Conservation (phyloP, 164 flowering plant genomes). For the Magnolia kwangsiensis region DNA sequence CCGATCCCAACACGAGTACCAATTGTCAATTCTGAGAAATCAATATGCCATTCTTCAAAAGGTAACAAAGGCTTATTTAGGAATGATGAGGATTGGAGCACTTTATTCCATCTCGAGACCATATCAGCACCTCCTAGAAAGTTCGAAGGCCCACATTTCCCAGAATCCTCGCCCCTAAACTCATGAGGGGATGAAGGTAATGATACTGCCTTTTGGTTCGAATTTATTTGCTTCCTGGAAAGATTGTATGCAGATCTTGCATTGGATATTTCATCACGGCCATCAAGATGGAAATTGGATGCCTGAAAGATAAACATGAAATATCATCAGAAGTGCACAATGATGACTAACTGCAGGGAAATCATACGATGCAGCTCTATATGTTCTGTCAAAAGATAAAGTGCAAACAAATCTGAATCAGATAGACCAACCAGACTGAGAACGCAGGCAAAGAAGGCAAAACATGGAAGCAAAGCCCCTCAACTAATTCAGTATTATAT, state of each 20-base stretch:
- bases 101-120: conserved; percentile 77
- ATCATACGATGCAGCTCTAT: too few relatives aligned
- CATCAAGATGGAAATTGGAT: conserved; percentile 38
- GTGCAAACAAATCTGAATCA: too few relatives aligned
- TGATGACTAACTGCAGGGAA: too few relatives aligned
- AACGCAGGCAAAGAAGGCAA: too few relatives aligned
- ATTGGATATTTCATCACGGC: conserved; percentile 41
- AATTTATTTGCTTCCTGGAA: conserved; percentile 41
- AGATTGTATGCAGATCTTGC: conserved; percentile 38
- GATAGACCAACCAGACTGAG: too few relatives aligned
- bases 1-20: conserved; percentile 99
- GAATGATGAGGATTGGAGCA: conserved; percentile 64
- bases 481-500: too few relatives aligned
- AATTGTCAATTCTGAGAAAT: conserved; percentile 85
- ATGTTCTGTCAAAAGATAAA: too few relatives aligned
- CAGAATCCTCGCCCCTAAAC: conserved; percentile 48
- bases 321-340: too few relatives aligned
- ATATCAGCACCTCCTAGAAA: conserved; percentile 37
- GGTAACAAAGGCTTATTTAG: conserved; percentile 68
- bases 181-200: conserved; percentile 93
- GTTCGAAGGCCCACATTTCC: conserved; percentile 33
- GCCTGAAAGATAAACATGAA: conserved; percentile 30
- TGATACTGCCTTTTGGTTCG: conserved; percentile 75
- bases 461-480: too few relatives aligned
- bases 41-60: conserved; percentile 87